Evolutionary conservation across 139 green algal genomes (phyloP).

Genomic region (Spirogloea muscicola): DNA sequence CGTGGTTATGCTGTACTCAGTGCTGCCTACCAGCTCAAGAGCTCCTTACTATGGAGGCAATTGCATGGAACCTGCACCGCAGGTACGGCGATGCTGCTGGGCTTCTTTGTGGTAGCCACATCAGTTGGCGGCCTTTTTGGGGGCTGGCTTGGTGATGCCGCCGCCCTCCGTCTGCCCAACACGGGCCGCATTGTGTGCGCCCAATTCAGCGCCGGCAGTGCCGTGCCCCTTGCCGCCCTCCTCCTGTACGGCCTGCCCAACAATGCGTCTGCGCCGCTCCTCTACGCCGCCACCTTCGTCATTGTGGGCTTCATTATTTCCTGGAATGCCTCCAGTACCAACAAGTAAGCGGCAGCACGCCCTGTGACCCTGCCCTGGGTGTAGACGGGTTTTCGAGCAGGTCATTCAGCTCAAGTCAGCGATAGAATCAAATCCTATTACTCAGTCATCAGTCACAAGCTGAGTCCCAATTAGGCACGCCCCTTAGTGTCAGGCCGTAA

Average conservation of each 20-base stretch:
- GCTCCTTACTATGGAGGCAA: no score
- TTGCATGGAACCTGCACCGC: no score
- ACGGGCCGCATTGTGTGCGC: conserved; percentile 41
- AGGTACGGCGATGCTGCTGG: conserved; percentile 39
- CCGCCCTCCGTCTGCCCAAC: conserved; percentile 7
- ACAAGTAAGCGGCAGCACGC: no score
- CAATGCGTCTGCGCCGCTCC: conserved; percentile 1
- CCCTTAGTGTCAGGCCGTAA: no score
- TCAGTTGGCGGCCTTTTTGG: conserved; percentile 62
- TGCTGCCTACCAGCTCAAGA: no score
- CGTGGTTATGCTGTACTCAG: no score
- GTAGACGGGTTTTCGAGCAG: conserved; percentile 43
- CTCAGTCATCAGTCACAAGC: no score
- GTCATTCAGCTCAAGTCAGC: not conserved
- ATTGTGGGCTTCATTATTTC: conserved; percentile 63
- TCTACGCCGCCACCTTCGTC: conserved; percentile 60
- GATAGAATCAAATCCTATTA: no score
- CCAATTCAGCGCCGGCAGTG: conserved; percentile 22
- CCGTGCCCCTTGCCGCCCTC: conserved; percentile 15
- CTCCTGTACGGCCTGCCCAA: conserved; percentile 45
- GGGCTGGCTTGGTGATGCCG: conserved; percentile 62
- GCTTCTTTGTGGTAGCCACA: conserved; percentile 12
- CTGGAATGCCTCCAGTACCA: conserved; percentile 60
- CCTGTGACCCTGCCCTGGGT: conserved; percentile 40
- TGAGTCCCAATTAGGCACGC: no score